Conservation (phyloP, 2,329 filamentous ascomycete genomes). For the Fusarium oligoseptatum region DNA sequence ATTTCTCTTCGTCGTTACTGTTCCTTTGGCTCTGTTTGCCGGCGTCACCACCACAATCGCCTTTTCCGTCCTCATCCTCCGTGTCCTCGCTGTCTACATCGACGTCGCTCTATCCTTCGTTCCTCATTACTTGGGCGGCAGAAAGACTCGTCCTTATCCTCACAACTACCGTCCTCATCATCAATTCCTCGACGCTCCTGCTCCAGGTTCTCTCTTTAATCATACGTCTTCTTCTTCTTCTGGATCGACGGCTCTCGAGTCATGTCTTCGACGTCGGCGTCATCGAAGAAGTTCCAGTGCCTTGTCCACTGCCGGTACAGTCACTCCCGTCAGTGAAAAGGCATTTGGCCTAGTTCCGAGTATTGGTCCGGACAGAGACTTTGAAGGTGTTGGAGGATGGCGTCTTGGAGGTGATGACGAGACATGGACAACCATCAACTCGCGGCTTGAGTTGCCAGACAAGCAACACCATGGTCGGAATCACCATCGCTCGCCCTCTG, state of each 20-base stretch:
- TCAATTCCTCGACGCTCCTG: slow-evolving; percentile 22
- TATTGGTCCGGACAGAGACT: slow-evolving; percentile 67
- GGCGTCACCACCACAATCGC: slow-evolving; percentile 73
- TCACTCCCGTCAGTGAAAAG: slow-evolving; percentile 53
- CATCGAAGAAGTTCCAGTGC: slow-evolving; percentile 54
- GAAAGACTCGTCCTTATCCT: slow-evolving; percentile 49
- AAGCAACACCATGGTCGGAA: slow-evolving; percentile 54
- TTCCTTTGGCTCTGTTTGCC: slow-evolving; percentile 74
- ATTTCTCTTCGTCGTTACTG: slow-evolving; percentile 71
- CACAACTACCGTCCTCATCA: slow-evolving; percentile 31
- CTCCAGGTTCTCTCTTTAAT: slow-evolving; percentile 15
- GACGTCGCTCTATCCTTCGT: slow-evolving; percentile 72
- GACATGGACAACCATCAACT: slow-evolving; percentile 66
- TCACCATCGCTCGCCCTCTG: slow-evolving; percentile 59
- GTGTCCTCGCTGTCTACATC: slow-evolving; percentile 72
- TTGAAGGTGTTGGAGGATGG: slow-evolving; percentile 72
- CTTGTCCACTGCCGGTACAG: slow-evolving; percentile 50
- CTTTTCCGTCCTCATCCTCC: slow-evolving; percentile 71
- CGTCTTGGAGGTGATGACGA: slow-evolving; percentile 60
- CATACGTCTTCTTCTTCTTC: slow-evolving; percentile 25
- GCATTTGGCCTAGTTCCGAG: slow-evolving; percentile 60
- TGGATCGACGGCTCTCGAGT: slow-evolving; percentile 37
- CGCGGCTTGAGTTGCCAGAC: slow-evolving; percentile 64
- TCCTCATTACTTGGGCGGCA: slow-evolving; percentile 65
- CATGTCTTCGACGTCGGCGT: slow-evolving; percentile 42